Evolutionary conservation across 2,329 filamentous ascomycete species (phyloP).

Genomic region (Rosellinia necatrix): DNA sequence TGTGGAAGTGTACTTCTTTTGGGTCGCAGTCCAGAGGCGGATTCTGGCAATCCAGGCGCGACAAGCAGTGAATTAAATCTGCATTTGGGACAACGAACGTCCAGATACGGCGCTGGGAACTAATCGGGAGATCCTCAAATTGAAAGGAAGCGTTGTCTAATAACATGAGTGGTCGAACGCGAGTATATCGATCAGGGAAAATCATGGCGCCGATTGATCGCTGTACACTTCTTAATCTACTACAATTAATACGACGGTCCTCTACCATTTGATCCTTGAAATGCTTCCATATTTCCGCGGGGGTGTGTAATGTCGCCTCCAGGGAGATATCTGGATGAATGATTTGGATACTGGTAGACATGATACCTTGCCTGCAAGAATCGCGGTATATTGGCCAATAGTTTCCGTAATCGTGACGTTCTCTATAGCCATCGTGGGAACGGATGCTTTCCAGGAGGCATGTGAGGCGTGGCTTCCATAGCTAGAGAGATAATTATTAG

Average conservation of each 20-base stretch:
- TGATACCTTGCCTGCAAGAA: conserved; percentile 44
- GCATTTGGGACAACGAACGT: conserved; percentile 43
- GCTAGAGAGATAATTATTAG: too few relatives aligned
- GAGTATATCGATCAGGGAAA: conserved; percentile 3
- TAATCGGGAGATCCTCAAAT: conserved; percentile 41
- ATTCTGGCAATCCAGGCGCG: conserved; percentile 47
- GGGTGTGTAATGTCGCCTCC: neutral
- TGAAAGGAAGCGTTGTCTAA: conserved; percentile 26
- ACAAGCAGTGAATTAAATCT: conserved; percentile 49
- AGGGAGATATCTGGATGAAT: conserved; percentile 41
- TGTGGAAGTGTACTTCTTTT: conserved; percentile 36
- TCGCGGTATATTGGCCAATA: conserved; percentile 33
- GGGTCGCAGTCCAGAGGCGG: conserved; percentile 29
- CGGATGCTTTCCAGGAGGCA: neutral
- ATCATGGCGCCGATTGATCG: neutral
- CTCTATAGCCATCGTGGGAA: neutral
- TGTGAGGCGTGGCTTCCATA: neutral
- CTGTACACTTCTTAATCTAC: neutral
- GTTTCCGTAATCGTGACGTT: conserved; percentile 12
- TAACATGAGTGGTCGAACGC: neutral
- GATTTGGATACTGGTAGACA: conserved; percentile 24
- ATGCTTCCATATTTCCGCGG: neutral
- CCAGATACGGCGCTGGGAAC: conserved; percentile 45
- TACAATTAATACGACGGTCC: neutral
- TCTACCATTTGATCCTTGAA: neutral